Base-by-base conservation (phyloP, 2,329 filamentous ascomycete genomes). In the Xylaria sp. region DNA sequence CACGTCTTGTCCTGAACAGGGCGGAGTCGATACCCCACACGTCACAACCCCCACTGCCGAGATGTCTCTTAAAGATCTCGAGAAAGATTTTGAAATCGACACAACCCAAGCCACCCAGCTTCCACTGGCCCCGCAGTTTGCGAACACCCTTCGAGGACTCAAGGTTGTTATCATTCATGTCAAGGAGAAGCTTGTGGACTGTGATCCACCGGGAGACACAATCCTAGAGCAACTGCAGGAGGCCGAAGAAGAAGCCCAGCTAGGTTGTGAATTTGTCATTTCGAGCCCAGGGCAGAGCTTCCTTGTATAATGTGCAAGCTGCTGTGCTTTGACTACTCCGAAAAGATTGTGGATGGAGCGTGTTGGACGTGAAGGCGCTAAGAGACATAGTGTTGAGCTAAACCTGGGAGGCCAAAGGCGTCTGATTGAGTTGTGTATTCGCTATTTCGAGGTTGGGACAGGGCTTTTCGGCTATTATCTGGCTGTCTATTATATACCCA, bases 121-220 rank as follows among this genome's bases (percentile, higher is more conserved):
- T 21, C 70, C 32, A 6, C 8, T 35, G 10, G 32, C 32, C 32
- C 32, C 76, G 1, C 48, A 76, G n/a, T 73, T 69, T 5, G 66
- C 77, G 76, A 58, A 74, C 10, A 90, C 90, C 6, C 84, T 99
- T 4, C 83, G 85, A 61, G 94, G 93, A 0, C 78, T 98, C 32
- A 92, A 90, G 71, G 84, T 99, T 1, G 90, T 98, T 59, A 89
- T 98, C 64, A 98, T 98, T 44, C 96, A 99, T 78, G 88, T 98
- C 76, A 99, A 99, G 79, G 95, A 98, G 72, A 91, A 87, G 25
- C 82, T 98, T 64, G 84, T 85, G 9, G 94, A 97, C 77, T 93
- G 89, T 0, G 88, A 88, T 29, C 79, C 82, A 57, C 88, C 86
- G 1, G 87, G 84, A 42, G 89, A 93, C 3, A 85, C 81, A 1